Percentiles rank a stretch among this genome's conserved stretches.
These are phyloP conservation scores for Gnomoniopsis smithogilvyi DNA, from an alignment of 2,329 filamentous ascomycete genomes.

Conservation along the genomic window DNA sequence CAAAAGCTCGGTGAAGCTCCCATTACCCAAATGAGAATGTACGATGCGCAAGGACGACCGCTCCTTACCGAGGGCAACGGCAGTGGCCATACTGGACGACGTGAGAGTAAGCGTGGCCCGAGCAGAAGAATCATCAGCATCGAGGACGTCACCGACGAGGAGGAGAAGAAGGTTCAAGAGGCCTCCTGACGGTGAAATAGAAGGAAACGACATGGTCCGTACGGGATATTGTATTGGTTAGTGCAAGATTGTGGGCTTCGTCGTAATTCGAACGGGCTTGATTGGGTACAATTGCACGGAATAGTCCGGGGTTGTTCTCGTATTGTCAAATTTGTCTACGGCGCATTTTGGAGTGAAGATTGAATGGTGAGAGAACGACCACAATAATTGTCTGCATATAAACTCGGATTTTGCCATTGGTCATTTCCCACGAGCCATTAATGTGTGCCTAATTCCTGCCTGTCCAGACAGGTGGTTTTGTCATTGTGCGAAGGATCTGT, in stretches of 20 bases:
- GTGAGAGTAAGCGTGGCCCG: neutral
- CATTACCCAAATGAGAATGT: slow-evolving; percentile 7
- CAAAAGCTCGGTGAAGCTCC: slow-evolving; percentile 13
- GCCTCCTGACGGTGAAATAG: neutral
- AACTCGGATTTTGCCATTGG: no score
- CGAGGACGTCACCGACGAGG: slow-evolving; percentile 16
- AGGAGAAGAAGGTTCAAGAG: neutral
- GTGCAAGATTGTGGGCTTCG: neutral
- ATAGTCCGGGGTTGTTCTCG: no score
- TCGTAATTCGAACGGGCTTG: neutral
- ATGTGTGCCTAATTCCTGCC: no score
- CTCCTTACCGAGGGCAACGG: neutral
- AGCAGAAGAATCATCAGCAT: slow-evolving; percentile 17
- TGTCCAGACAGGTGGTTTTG: no score
- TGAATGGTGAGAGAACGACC: neutral
- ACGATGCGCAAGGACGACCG: slow-evolving; percentile 12
- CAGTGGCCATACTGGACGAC: neutral
- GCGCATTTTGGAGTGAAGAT: neutral
- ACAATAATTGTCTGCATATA: no score
- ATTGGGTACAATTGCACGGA: no score
- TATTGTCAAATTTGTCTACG: no score
- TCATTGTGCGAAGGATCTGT: no score
- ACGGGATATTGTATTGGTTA: neutral
- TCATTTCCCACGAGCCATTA: no score
- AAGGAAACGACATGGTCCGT: neutral